phyloP scores from a whole-genome alignment of 164 flowering plant genomes.

The Vitis vinifera region DNA sequence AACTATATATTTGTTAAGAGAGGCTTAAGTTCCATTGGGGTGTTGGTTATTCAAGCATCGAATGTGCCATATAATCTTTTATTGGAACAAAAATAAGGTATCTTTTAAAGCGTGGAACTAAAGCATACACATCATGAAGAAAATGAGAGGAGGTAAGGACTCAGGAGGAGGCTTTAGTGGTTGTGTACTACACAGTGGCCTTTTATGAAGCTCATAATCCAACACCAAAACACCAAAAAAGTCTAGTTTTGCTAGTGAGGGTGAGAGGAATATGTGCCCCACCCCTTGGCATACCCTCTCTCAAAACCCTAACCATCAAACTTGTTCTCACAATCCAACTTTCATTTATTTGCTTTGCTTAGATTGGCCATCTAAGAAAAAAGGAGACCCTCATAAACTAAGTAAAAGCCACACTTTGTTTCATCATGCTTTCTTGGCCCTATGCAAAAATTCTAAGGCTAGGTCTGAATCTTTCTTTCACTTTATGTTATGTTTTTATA shows the following conservation, averaged over 20 bases:
- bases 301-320: slow-evolving; percentile 24
- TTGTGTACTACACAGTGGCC: too few relatives aligned
- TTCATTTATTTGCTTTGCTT: background rate
- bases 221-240: background rate
- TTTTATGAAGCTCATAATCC: background rate
- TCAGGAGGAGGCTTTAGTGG: too few relatives aligned
- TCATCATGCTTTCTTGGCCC: too few relatives aligned
- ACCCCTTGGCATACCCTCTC: background rate
- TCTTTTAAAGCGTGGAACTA: too few relatives aligned
- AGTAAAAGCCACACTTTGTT: background rate
- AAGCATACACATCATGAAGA: too few relatives aligned
- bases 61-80: too few relatives aligned
- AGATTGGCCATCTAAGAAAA: slow-evolving; percentile 11
- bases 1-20: too few relatives aligned
- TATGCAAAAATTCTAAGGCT: slow-evolving; percentile 1
- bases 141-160: too few relatives aligned
- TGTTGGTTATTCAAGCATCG: too few relatives aligned
- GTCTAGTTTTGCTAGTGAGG: background rate
- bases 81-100: too few relatives aligned
- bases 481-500: background rate
- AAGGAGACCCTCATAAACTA: slow-evolving; percentile 3
- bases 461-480: too few relatives aligned
- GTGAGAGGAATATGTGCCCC: slow-evolving; percentile 16
- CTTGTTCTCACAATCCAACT: slow-evolving; percentile 19
- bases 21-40: too few relatives aligned